Conservation (phyloP, 2,329 filamentous ascomycete species). For the Ophiostoma himal-ulmi region DNA sequence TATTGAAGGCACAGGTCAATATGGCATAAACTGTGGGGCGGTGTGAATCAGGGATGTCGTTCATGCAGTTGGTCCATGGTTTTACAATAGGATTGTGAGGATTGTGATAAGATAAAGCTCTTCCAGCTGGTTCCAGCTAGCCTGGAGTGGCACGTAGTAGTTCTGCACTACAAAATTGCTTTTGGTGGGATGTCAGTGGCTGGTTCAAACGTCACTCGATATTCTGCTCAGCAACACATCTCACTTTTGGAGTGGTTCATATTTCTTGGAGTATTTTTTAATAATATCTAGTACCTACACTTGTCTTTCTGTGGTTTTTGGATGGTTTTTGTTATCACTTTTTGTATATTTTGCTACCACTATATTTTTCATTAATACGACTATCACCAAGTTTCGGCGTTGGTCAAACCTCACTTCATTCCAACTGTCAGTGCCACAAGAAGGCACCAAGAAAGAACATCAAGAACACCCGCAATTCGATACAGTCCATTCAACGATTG, state of each 20-base stretch:
- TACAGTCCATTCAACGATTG: neutral
- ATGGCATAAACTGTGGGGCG: neutral
- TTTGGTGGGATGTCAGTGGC: constrained; percentile 6
- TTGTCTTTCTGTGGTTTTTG: neutral
- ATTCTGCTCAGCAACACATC: neutral
- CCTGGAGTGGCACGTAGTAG: neutral
- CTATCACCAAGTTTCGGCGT: constrained; percentile 2
- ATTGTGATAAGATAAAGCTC: constrained; percentile 7
- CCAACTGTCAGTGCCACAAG: neutral
- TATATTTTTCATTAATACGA: neutral
- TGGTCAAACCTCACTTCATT: neutral
- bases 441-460: neutral
- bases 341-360: neutral
- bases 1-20: neutral
- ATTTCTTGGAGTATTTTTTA: neutral
- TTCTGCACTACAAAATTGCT: neutral
- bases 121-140: neutral
- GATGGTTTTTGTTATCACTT: neutral
- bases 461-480: neutral
- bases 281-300: neutral
- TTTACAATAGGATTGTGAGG: neutral
- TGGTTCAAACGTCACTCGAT: neutral
- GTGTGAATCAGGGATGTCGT: constrained; percentile 5
- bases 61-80: neutral
- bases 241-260: neutral